phyloP scores from a whole-genome alignment of 2,329 filamentous ascomycete species.

The Fusarium citri region DNA sequence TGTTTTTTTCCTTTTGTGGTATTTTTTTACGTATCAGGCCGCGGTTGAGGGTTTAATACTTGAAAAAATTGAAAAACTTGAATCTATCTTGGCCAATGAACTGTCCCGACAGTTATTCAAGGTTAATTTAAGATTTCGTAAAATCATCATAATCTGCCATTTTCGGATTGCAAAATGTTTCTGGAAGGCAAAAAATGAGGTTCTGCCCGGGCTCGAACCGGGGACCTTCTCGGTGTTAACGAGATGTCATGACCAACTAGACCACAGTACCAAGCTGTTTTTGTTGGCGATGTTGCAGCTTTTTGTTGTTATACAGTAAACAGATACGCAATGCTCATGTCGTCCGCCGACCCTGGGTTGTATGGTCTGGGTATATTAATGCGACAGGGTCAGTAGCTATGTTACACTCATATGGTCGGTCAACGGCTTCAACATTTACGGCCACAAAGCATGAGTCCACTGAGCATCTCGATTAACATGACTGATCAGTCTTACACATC shows the following conservation, averaged over 20 bases:
- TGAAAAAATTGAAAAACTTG: too few species aligned
- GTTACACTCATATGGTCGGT: fast-evolving
- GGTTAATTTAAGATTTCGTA: too few species aligned
- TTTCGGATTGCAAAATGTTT: neutral
- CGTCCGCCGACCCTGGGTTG: too few species aligned
- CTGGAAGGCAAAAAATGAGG: neutral
- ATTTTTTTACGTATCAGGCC: neutral
- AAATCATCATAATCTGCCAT: too few species aligned
- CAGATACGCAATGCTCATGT: too few species aligned
- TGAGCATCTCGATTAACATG: fast-evolving
- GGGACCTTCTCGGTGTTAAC: neutral
- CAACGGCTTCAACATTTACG: too few species aligned
- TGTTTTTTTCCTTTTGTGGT: neutral
- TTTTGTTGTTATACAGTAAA: fast-evolving
- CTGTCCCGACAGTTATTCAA: fast-evolving
- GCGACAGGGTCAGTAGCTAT: neutral
- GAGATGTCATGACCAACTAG: neutral
- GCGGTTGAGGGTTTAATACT: too few species aligned
- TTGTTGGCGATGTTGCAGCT: fast-evolving
- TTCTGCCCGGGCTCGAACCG: neutral
- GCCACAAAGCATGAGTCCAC: neutral
- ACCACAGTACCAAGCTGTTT: neutral
- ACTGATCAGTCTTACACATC: neutral
- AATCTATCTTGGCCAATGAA: too few species aligned
- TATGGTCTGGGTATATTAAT: neutral